Percentiles rank a stretch among this genome's conserved stretches.
These are phyloP conservation scores for Sanghuangporus baumii DNA, from an alignment of 1,284 basidiomycete species.

Conservation along the genomic window DNA sequence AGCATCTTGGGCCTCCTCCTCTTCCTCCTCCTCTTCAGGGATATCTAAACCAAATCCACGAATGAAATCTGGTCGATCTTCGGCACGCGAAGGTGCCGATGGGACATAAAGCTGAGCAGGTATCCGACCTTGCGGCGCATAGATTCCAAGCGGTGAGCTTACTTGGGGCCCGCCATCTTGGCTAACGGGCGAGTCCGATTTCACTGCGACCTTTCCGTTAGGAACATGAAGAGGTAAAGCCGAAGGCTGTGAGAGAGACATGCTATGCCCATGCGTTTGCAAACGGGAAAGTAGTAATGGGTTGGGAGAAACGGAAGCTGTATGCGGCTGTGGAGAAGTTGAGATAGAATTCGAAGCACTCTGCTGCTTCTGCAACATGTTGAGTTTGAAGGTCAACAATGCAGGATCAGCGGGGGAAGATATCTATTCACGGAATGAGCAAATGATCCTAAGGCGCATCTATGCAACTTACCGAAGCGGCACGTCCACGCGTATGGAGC, in stretches of 20 bases:
- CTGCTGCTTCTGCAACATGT: constrained; percentile 74
- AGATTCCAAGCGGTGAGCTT: constrained; percentile 28
- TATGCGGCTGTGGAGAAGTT: constrained; percentile 56
- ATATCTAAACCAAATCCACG: constrained; percentile 75
- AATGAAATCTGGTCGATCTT: constrained; percentile 62
- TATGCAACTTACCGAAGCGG: constrained; percentile 62
- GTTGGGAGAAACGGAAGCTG: constrained; percentile 48
- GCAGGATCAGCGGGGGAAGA: constrained; percentile 81
- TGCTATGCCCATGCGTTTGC: constrained; percentile 60
- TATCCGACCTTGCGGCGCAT: constrained; percentile 57
- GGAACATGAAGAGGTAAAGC: constrained; percentile 32
- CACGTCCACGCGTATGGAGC: constrained; percentile 67
- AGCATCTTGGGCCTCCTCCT: constrained; percentile 28
- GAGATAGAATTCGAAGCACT: constrained; percentile 51
- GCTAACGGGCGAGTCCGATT: constrained; percentile 27
- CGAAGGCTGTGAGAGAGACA: constrained; percentile 60
- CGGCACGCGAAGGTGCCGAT: constrained; percentile 35
- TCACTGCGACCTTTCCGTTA: constrained; percentile 37
- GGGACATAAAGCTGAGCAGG: constrained; percentile 48
- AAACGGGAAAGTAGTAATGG: constrained; percentile 36
- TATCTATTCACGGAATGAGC: constrained; percentile 44
- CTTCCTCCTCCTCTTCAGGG: constrained; percentile 54
- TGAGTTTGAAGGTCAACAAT: constrained; percentile 71
- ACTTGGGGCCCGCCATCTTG: constrained; percentile 11
- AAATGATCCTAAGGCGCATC: background rate